Base-by-base conservation (phyloP, 257 asterid species). In the Ajuga chamaepitys region DNA sequence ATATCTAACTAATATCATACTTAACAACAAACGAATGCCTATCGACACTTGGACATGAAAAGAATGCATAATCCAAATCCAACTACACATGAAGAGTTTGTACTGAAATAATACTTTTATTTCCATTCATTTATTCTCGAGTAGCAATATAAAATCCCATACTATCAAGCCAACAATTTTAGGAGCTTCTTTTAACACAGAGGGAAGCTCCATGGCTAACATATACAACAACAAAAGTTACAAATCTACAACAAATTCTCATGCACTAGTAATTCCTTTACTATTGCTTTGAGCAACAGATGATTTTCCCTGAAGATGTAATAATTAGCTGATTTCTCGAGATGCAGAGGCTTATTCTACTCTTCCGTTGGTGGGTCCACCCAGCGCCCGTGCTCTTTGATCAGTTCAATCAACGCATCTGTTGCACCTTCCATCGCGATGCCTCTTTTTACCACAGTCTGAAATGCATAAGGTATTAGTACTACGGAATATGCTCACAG, bases 331-430 rank as follows among this genome's bases (percentile, higher is more conserved):
- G 8, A 16, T 20, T 47, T 34, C 26, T 21, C 2, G 1, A n/a
- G n/a, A n/a, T n/a, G n/a, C n/a, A n/a, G n/a, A n/a, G n/a, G 4
- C 42, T 34, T 16, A 21, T 17, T 46, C 68, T 71, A 79, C 78
- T 86, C 94, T 32, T 85, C 95, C 10, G 74, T 57, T 0, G 93
- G 84, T 45, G 95, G 95, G 0, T 89, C 89, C 51, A 83, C 86
- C 96, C 96, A 86, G 50, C 96, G 90, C 22, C 79, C 96, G 18
- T 89, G 78, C 55, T 89, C 96, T 67, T 89, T 89, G 64, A 89
- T 89, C 63, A 89, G 83, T 83, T 86, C 79, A 76, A 89, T 89
- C 77, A 89, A 58, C 4, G 93, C 95, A 59, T 83, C 94, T 1
- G 95, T 86, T 22, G 96, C 96, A 1, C 71, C 75, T 34, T 83